Evolutionary conservation across 805 yeast genomes (phyloP), one percentile per base, ranked within the genome.

Genomic region (Starmera caribaea): DNA sequence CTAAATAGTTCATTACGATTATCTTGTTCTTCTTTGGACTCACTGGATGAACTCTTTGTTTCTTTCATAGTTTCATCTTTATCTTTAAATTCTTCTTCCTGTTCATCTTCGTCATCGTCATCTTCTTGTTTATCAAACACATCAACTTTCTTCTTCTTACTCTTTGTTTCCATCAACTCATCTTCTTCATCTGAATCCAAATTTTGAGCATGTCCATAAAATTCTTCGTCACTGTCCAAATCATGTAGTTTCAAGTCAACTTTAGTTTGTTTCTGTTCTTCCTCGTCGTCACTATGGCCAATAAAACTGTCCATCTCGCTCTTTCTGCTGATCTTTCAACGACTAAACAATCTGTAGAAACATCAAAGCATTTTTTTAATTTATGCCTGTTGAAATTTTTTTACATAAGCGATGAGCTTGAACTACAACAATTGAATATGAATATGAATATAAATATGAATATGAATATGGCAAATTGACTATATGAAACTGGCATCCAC

Each of bases 1-100:
- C 79, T 76, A 32, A 79, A 62, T 47, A 74, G 71, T 36, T 63
- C 63, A 26, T 61, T 61, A 17, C 58, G 46, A 42, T 61, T 51
- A 35, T 43, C 40, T 35, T 49, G 43, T 26, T 53, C 60, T 32
- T 49, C 53, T 2, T 49, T 41, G 5, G 47, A 39, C 36, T 43
- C 39, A 24, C 17, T 32, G 10, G 30, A 15, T 26, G 30, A 16
- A 8, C 8, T 7, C 13, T 29, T 30, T 27, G 33, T 26, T 15
- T 39, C 30, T 7, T 26, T 47, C 17, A 49, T 54, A 27, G 51
- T 50, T 13, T 42, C 46, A 10, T 44, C 46, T 8, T 45, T 50
- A 7, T 45, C 46, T 28, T 49, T 49, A 9, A 50, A 46, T 13
- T 43, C 50, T 11, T 40, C 46, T 30, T 37, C 41, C 6, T 41